These are phyloP conservation scores for Posidonia australis DNA, from an alignment of 106 monocot genomes.

Conservation along the genomic window DNA sequence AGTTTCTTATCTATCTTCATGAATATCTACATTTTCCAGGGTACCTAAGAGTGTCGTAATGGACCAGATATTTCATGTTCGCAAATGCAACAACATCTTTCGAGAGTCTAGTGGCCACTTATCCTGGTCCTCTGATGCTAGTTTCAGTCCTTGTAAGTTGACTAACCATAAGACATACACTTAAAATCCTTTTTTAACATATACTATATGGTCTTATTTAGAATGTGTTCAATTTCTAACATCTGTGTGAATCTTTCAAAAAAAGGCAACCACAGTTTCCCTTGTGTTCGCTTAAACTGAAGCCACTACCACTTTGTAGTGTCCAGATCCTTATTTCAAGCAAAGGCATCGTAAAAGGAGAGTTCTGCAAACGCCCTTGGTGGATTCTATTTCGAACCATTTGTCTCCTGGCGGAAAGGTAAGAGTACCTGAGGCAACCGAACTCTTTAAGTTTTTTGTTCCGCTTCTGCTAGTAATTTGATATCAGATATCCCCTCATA, in stretches of 20 bases:
- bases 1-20: background rate
- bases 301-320: conserved; percentile 25
- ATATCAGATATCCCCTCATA: too few relatives aligned
- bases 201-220: background rate
- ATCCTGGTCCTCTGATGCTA: conserved; percentile 63
- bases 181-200: background rate
- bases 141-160: conserved; percentile 83
- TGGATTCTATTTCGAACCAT: conserved; percentile 64
- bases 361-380: conserved; percentile 52
- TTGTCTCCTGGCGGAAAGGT: conserved; percentile 42
- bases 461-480: too few relatives aligned
- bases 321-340: conserved; percentile 93
- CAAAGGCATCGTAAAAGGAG: conserved; percentile 87
- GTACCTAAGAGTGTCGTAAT: background rate
- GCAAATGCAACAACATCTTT: conserved; percentile 83
- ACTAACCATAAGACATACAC: background rate
- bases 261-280: background rate
- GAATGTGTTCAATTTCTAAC: background rate
- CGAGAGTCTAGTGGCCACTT: conserved; percentile 49
- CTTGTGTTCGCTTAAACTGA: background rate
- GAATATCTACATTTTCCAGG: background rate
- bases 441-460: too few relatives aligned
- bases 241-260: background rate
- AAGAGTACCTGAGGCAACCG: too few relatives aligned
- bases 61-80: conserved; percentile 68